Conservation (phyloP, 768 basidiomycete species). For the Mrakia frigida region DNA sequence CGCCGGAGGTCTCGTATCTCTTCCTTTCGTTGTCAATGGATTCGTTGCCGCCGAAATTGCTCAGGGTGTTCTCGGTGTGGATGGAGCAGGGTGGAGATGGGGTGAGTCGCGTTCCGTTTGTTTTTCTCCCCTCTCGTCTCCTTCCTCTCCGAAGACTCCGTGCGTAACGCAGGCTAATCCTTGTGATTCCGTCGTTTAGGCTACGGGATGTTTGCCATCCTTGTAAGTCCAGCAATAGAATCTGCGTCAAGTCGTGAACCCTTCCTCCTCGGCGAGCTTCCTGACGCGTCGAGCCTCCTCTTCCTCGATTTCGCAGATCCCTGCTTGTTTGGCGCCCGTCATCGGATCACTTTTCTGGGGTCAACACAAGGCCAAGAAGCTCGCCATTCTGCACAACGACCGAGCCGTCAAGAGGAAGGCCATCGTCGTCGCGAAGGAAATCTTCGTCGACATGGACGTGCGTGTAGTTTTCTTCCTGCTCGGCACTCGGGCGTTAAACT, state of each 20-base stretch:
- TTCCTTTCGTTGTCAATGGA: slow-evolving; percentile 29
- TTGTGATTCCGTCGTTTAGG: background rate
- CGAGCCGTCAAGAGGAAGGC: slow-evolving; percentile 1
- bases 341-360: slow-evolving; percentile 44
- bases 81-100: too few species aligned
- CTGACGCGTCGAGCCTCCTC: background rate
- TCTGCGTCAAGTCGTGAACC: too few species aligned
- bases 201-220: slow-evolving; percentile 37
- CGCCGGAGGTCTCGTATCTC: slow-evolving; percentile 3
- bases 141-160: too few species aligned
- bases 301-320: slow-evolving; percentile 38
- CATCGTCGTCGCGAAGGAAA: background rate
- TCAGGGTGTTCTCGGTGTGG: slow-evolving; percentile 40
- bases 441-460: slow-evolving; percentile 39
- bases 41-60: slow-evolving; percentile 46
- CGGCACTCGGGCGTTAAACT: background rate
- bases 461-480: background rate
- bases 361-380: slow-evolving; percentile 40
- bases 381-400: slow-evolving; percentile 32
- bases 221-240: background rate
- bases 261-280: background rate
- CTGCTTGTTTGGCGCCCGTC: slow-evolving; percentile 42
- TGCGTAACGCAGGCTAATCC: too few species aligned
- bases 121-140: too few species aligned
- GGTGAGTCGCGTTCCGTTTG: slow-evolving; percentile 29